A percentile compares a stretch with the other conserved stretches of the same genome.
Evolutionary conservation across 768 basidiomycete genomes (phyloP).

Genomic region (Phaffia australis): DNA sequence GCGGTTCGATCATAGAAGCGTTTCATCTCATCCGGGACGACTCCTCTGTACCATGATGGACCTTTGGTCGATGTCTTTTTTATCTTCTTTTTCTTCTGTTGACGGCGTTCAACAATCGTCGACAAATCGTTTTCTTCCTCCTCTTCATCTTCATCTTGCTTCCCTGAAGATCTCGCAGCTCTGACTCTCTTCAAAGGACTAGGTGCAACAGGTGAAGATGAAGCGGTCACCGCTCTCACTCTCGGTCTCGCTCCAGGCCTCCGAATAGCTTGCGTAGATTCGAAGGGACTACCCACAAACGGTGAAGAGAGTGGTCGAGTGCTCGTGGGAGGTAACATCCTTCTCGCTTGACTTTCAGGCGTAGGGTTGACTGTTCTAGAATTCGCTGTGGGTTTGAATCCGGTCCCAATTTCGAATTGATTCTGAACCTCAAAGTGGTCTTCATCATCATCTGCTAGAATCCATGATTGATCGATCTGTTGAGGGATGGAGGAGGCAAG

Average conservation of each 20-base stretch:
- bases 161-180: background rate
- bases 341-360: background rate
- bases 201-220: conserved; percentile 5
- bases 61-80: background rate
- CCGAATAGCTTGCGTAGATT: conserved; percentile 15
- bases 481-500: background rate
- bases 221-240: conserved; percentile 3
- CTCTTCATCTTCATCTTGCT: background rate
- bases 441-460: conserved; percentile 2
- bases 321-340: conserved; percentile 13
- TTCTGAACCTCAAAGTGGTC: conserved; percentile 1
- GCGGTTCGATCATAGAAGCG: conserved; percentile 18
- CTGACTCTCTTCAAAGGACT: background rate
- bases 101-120: background rate
- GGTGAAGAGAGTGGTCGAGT: conserved; percentile 13
- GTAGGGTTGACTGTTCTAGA: background rate
- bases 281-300: conserved; percentile 13
- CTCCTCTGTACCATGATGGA: conserved; percentile 7
- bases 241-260: conserved; percentile 5
- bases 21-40: conserved; percentile 12
- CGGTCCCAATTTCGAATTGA: no score
- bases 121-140: background rate
- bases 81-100: background rate
- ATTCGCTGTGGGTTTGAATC: background rate
- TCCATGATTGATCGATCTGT: background rate